phyloP scores from a whole-genome alignment of 495 filamentous ascomycete genomes.

The Chaetomidium leptoderma region DNA sequence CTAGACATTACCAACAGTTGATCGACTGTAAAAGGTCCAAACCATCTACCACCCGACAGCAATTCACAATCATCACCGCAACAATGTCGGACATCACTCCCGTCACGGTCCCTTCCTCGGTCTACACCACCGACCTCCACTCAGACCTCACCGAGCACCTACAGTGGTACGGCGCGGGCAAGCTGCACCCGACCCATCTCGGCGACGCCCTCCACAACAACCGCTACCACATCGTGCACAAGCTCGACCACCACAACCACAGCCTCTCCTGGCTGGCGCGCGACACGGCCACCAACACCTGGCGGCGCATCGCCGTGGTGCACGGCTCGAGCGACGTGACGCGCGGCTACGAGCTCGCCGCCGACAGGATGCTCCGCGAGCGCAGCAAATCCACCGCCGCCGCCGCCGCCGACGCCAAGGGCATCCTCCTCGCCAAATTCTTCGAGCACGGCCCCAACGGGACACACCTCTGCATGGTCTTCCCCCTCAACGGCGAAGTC shows the following conservation, averaged over 20 bases:
- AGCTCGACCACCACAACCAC: conserved; percentile 8
- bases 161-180: conserved; percentile 5
- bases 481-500: not conserved
- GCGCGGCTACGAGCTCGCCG: not conserved
- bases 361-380: no score
- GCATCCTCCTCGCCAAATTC: not conserved
- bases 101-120: not conserved
- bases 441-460: not conserved
- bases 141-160: not conserved
- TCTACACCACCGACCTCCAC: not conserved
- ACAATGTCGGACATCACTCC: not conserved
- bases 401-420: not conserved
- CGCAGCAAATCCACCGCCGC: no score
- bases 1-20: not conserved
- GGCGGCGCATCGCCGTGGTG: conserved; percentile 10
- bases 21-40: no score
- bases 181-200: conserved; percentile 10
- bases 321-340: not conserved
- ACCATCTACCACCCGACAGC: no score
- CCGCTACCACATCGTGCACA: conserved; percentile 4
- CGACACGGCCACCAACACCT: not conserved
- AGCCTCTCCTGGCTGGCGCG: conserved; percentile 8
- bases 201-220: not conserved
- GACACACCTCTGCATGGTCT: not conserved
- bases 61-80: no score